Evolutionary conservation across 2,329 filamentous ascomycete genomes (phyloP).

Genomic region (Drechslerella dactyloides): DNA sequence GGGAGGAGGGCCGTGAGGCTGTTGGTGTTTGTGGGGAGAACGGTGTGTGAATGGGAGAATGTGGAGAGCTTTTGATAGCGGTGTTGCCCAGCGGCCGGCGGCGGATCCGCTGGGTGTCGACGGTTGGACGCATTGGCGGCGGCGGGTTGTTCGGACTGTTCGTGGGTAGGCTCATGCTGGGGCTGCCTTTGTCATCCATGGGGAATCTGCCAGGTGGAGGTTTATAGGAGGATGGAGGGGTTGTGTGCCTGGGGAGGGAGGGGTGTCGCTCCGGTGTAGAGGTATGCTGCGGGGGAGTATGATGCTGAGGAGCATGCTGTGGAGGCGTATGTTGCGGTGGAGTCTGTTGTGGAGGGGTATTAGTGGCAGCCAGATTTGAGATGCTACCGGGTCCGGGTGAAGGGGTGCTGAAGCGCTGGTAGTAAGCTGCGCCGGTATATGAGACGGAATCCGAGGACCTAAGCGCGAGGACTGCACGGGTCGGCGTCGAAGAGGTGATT

Average conservation of each 20-base stretch:
- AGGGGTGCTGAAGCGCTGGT: conserved; percentile 39
- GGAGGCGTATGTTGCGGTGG: conserved; percentile 16
- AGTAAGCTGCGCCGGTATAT: conserved; percentile 41
- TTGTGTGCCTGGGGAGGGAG: conserved; percentile 35
- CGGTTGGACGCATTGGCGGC: neutral
- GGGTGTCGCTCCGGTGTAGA: conserved; percentile 24
- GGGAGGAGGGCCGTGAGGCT: conserved; percentile 8
- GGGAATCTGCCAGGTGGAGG: conserved; percentile 34
- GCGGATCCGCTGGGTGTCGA: conserved; percentile 16
- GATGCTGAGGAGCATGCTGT: neutral
- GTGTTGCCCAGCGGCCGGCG: conserved; percentile 42
- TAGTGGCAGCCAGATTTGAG: neutral
- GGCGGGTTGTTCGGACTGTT: neutral
- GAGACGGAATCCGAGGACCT: conserved; percentile 40
- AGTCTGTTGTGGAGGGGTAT: conserved; percentile 1
- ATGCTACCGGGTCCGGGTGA: conserved; percentile 17
- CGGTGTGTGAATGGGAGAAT: conserved; percentile 22
- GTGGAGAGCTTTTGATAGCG: conserved; percentile 28
- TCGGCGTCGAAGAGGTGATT: conserved; percentile 40
- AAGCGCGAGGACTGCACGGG: conserved; percentile 29
- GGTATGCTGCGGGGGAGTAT: conserved; percentile 20
- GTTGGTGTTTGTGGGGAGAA: conserved; percentile 9
- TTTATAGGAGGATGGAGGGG: conserved; percentile 43
- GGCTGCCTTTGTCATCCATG: conserved; percentile 21
- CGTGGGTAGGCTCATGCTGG: neutral